These are phyloP conservation scores for Flaveria brownii DNA, from an alignment of 129 eudicot genomes.

Conservation along the genomic window DNA sequence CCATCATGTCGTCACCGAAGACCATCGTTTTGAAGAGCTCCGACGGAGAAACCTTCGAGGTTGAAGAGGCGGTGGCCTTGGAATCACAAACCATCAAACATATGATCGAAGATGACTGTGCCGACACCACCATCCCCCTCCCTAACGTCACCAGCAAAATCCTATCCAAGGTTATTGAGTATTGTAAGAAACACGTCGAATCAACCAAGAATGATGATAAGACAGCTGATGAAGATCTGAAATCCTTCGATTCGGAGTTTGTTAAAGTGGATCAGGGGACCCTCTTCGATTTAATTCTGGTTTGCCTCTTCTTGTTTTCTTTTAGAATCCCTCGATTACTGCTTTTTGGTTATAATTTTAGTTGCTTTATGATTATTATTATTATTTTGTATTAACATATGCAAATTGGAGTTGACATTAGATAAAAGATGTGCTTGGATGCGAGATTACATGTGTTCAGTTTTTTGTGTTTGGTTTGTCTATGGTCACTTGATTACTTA, in stretches of 20 bases:
- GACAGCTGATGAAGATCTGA: constrained; percentile 50
- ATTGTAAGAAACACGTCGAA: constrained; percentile 69
- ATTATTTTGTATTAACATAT: no score
- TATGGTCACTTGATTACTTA: background rate
- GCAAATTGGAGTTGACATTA: no score
- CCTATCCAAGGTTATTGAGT: constrained; percentile 75
- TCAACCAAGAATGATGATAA: constrained; percentile 42
- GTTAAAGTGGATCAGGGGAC: constrained; percentile 71
- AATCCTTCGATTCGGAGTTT: constrained; percentile 56
- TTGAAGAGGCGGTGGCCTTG: constrained; percentile 61
- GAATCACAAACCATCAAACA: constrained; percentile 69
- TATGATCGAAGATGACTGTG: constrained; percentile 68
- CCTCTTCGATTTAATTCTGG: constrained; percentile 72
- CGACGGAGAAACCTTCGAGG: constrained; percentile 63
- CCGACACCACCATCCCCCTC: constrained; percentile 53
- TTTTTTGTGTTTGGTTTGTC: background rate
- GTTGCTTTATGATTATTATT: no score
- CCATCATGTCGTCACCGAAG: constrained; percentile 37
- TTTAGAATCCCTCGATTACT: no score
- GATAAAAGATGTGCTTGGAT: no score
- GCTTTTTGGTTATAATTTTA: no score
- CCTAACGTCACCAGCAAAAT: constrained; percentile 65
- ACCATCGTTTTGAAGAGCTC: constrained; percentile 53
- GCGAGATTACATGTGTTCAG: background rate
- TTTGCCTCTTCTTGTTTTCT: background rate